Percentiles rank a stretch among this genome's conserved stretches.
Conservation (phyloP, 805 yeast species). For the Barnettozyma salicaria region DNA sequence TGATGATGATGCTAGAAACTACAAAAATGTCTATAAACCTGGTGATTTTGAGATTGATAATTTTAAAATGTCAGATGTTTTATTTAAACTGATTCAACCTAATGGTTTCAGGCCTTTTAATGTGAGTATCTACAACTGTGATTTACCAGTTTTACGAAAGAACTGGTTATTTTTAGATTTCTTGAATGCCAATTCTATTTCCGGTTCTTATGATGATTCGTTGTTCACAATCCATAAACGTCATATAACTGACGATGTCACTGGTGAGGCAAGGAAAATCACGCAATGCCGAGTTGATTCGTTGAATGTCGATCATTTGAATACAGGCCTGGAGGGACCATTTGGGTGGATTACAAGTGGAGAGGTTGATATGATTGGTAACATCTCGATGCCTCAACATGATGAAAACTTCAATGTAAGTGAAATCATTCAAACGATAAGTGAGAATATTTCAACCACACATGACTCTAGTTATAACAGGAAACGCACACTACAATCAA, state of each 20-base stretch:
- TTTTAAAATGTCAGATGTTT: slow-evolving; percentile 76
- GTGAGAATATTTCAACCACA: slow-evolving; percentile 38
- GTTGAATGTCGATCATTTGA: slow-evolving; percentile 80
- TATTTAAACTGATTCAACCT: slow-evolving; percentile 81
- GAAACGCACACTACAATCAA: too few relatives aligned
- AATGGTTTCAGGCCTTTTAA: slow-evolving; percentile 74
- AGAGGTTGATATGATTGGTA: slow-evolving; percentile 89
- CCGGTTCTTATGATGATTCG: slow-evolving; percentile 91
- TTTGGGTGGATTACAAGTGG: slow-evolving; percentile 97
- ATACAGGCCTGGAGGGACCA: slow-evolving; percentile 87
- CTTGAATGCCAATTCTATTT: slow-evolving; percentile 73
- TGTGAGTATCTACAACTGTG: slow-evolving; percentile 84
- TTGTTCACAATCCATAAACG: slow-evolving; percentile 85
- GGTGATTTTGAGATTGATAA: slow-evolving; percentile 93
- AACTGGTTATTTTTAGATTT: slow-evolving; percentile 93
- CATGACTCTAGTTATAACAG: too few relatives aligned
- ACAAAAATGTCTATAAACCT: slow-evolving; percentile 62
- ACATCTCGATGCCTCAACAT: slow-evolving; percentile 66
- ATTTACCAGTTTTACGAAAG: slow-evolving; percentile 70
- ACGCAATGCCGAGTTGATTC: slow-evolving; percentile 82
- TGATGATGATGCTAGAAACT: slow-evolving; percentile 76
- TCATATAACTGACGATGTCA: slow-evolving; percentile 31
- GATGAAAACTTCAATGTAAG: slow-evolving; percentile 43
- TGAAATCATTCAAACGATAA: slow-evolving; percentile 46
- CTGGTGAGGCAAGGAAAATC: slow-evolving; percentile 36